Base-by-base conservation (phyloP, 164 flowering plant species). In the Macadamia integrifolia region DNA sequence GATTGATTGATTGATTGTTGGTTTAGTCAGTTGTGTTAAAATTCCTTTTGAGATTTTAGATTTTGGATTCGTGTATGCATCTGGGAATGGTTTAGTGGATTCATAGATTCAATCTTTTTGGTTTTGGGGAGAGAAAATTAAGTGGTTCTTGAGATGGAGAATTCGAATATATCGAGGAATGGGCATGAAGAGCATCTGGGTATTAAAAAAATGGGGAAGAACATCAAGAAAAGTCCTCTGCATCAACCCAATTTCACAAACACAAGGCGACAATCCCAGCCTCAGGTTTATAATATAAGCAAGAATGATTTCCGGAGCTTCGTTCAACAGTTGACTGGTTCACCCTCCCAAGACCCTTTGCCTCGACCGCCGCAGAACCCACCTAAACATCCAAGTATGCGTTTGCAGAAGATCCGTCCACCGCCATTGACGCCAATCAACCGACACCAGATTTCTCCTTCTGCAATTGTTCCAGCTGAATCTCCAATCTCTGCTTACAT, bases 311-410 rank as follows among this genome's bases (percentile, higher is more conserved):
- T 94, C 61, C 73, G 97, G 18, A 84, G 75, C 69, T 78, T 94
- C 58, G 98, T 94, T 61, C 98, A 94, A 77, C 93, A 92, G 78
- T 75, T 92, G 58, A 94, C 98, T 0, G 98, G 98, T 66, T 94
- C 98, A 0, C 97, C 98, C 0, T 84, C 91, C 0, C 90, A 77
- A 30, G 90, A 88, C 29, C 82, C 83, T 7, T 68, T 75, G 31
- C 87, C 88, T 23, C 87, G 85, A 58, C 88, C 90, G 59, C 83
- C 88, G 2, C 83, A 77, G 40, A 85, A 83, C 69, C 81, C 88
- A 0, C 89, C 95, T 0, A 87, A 81, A 68, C 85, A 91, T 1
- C 85, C 90, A 0, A 90, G 88, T 72, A 74, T 77, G 78, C 78
- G 97, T 44, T 69, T 94, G 70, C 95, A 89, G 77, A 87, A 76